Evolutionary conservation across 495 filamentous ascomycete genomes (phyloP).

Genomic region (Aspergillus cavernicola): DNA sequence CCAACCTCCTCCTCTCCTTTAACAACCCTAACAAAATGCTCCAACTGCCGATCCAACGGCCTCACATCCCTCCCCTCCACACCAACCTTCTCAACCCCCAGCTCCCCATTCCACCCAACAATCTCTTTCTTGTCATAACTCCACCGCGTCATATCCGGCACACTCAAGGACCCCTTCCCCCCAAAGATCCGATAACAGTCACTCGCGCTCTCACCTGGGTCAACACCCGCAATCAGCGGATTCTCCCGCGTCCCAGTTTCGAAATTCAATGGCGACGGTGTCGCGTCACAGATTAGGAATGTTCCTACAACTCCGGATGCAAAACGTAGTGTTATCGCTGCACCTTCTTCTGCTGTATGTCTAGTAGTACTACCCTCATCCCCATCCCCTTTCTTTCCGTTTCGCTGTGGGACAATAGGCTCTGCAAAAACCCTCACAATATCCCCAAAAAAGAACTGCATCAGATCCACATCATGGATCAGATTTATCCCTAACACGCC

Average conservation of each 20-base stretch:
- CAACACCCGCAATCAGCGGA: slow-evolving; percentile 42
- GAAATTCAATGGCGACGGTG: slow-evolving; percentile 51
- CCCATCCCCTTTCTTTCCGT: too few relatives aligned
- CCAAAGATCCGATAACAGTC: slow-evolving; percentile 59
- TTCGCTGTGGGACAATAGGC: slow-evolving; percentile 36
- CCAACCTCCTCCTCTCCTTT: slow-evolving; percentile 38
- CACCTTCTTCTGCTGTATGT: slow-evolving; percentile 55
- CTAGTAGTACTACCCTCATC: neutral
- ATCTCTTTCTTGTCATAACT: slow-evolving; percentile 36
- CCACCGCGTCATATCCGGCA: slow-evolving; percentile 55
- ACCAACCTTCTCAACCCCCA: slow-evolving; percentile 32
- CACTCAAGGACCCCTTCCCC: slow-evolving; percentile 48
- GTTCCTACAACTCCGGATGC: slow-evolving; percentile 55
- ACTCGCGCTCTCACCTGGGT: slow-evolving; percentile 19
- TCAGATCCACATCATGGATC: slow-evolving; percentile 56
- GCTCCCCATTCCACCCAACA: slow-evolving; percentile 32
- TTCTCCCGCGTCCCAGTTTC: slow-evolving; percentile 58
- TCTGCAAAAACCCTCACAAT: slow-evolving; percentile 51
- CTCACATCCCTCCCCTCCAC: slow-evolving; percentile 32
- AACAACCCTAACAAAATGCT: slow-evolving; percentile 54
- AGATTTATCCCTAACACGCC: slow-evolving; percentile 58
- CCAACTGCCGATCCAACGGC: slow-evolving; percentile 54
- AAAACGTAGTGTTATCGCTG: slow-evolving; percentile 52
- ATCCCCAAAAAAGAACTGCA: slow-evolving; percentile 56
- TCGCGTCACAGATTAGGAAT: slow-evolving; percentile 52